Percentiles rank a stretch among this genome's conserved stretches.
Evolutionary conservation across 176 grass and related monocot genomes (phyloP).

Genomic region (Oryza punctata): DNA sequence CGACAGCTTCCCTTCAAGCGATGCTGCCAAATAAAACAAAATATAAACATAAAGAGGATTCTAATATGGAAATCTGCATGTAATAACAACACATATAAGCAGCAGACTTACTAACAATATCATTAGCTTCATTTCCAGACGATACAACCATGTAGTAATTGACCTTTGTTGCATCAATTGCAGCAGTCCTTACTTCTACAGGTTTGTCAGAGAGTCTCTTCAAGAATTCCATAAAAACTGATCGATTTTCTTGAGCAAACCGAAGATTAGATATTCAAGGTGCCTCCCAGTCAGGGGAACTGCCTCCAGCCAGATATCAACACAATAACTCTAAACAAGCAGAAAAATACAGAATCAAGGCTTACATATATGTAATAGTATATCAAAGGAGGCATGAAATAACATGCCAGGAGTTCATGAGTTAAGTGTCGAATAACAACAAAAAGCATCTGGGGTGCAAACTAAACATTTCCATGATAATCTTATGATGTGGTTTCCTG

Average conservation of each 20-base stretch:
- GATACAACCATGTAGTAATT: conserved; percentile 51
- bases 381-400: conserved; percentile 36
- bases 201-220: conserved; percentile 87
- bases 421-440: conserved; percentile 79
- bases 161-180: conserved; percentile 71
- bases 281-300: conserved; percentile 77
- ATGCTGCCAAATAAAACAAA: conserved; percentile 51
- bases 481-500: conserved; percentile 61
- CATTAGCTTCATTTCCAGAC: conserved; percentile 59
- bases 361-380: conserved; percentile 24
- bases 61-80: conserved; percentile 23
- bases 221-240: conserved; percentile 80
- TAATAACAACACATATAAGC: conserved; percentile 20
- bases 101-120: conserved; percentile 63
- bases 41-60: conserved; percentile 36
- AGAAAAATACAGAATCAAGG: conserved; percentile 33
- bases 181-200: conserved; percentile 81
- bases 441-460: conserved; percentile 72
- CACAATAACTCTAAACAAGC: conserved; percentile 65
- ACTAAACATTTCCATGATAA: conserved; percentile 93
- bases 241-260: conserved; percentile 69
- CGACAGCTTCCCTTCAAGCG: conserved; percentile 73
- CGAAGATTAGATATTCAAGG: conserved; percentile 84
- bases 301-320: conserved; percentile 65
- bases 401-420: conserved; percentile 77